Base-by-base conservation (phyloP, 345 rosid genomes). In the Orychophragmus violaceus region DNA sequence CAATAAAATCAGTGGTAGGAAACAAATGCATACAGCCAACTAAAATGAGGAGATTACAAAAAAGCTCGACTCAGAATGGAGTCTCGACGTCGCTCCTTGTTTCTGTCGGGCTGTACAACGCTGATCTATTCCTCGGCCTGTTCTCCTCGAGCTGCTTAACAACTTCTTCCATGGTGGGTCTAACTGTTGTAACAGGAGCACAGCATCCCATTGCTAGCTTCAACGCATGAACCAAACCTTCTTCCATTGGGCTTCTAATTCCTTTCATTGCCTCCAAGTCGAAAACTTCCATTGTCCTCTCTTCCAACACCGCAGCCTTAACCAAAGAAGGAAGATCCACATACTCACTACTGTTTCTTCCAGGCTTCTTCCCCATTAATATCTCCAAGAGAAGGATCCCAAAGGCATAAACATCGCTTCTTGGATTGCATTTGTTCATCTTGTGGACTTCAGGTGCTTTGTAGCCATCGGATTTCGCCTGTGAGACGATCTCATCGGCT, bases 131-230 rank as follows among this genome's bases (percentile, higher is more conserved):
- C 78, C 99, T 83, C 1, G 99, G 99, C 73, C 99, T 83, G 60
- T 90, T 90, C 73, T 94, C 97, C 46, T 94, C 99, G 75, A 94
- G 67, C 74, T 88, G 99, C 84, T 85, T 90, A 59, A 94, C 96
- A 25, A 94, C 97, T 66, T 94, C 99, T 54, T 94, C 97, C 95
- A 90, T 94, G 35, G 95, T 66, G 0, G 99, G 99, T 72, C 99
- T 78, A 17, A 94, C 97, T 0, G 96, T 66, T 37, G 96, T 82
- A 52, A 88, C 99, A 0, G 99, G 99, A 18, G 99, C 95, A 59
- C 99, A 94, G 25, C 99, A 94, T 28, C 99, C 99, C 99, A 94
- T 94, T 2, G 97, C 97, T 6, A 94, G 87, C 78, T 94, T 94
- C 89, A 94, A 69, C 22, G 96, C 96, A 78, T 90, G 99, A 70